Percentiles rank a stretch among this genome's conserved stretches.
These are phyloP conservation scores for Huiozyma sinensis DNA, from an alignment of 805 yeast genomes.

Conservation along the genomic window DNA sequence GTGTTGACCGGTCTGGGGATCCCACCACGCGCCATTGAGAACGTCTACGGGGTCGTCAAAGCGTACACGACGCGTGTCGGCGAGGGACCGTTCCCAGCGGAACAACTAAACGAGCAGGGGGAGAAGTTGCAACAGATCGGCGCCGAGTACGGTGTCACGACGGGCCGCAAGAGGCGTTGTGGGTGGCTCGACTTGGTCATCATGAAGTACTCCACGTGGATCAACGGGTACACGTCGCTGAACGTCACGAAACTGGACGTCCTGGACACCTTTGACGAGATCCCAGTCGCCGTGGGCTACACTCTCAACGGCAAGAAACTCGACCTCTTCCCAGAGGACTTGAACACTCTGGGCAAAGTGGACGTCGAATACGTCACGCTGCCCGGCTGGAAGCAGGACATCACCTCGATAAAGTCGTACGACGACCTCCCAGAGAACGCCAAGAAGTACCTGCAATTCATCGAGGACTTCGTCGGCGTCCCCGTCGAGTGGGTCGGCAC, in stretches of 20 bases:
- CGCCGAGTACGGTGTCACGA: slow-evolving; percentile 94
- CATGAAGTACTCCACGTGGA: slow-evolving; percentile 76
- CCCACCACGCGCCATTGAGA: slow-evolving; percentile 76
- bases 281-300: slow-evolving; percentile 81
- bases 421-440: slow-evolving; percentile 84
- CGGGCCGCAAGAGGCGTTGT: slow-evolving; percentile 98
- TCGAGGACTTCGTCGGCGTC: slow-evolving; percentile 74
- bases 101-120: slow-evolving; percentile 81
- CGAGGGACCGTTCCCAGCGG: slow-evolving; percentile 98
- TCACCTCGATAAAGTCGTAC: slow-evolving; percentile 57
- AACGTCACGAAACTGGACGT: slow-evolving; percentile 96
- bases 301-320: slow-evolving; percentile 65
- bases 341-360: slow-evolving; percentile 69
- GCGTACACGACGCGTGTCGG: slow-evolving; percentile 99
- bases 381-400: slow-evolving; percentile 90
- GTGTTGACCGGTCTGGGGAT: slow-evolving; percentile 93
- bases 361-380: slow-evolving; percentile 86
- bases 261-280: slow-evolving; percentile 78
- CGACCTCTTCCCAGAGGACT: slow-evolving; percentile 86
- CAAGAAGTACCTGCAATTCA: slow-evolving; percentile 68
- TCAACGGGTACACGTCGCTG: slow-evolving; percentile 90
- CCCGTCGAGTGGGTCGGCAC: slow-evolving; percentile 97
- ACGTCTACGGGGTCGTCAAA: slow-evolving; percentile 91
- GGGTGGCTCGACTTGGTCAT: slow-evolving; percentile 98
- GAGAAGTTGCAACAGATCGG: slow-evolving; percentile 84